Evolutionary conservation across 176 grass and related monocot genomes (phyloP).

Genomic region (Dendrocalamus sinicus): DNA sequence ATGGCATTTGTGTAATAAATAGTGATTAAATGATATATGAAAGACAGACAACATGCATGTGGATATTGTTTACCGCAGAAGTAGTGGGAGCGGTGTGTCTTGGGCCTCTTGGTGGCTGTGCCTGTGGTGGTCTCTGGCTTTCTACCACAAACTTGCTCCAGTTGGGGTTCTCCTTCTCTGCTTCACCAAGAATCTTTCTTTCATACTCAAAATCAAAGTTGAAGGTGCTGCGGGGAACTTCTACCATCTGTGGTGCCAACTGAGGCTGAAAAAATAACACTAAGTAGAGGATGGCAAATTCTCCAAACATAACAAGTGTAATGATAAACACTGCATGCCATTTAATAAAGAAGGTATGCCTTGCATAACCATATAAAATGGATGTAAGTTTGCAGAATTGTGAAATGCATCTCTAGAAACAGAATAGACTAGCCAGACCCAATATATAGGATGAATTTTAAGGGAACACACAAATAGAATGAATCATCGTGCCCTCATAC

Average conservation of each 20-base stretch:
- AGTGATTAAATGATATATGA: neutral
- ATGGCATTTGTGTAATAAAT: neutral
- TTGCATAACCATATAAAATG: constrained; percentile 2
- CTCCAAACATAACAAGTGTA: neutral
- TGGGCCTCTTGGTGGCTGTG: constrained; percentile 44
- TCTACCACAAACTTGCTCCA: constrained; percentile 75
- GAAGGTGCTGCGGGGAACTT: constrained; percentile 79
- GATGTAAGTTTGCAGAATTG: constrained; percentile 1
- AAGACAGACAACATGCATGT: neutral
- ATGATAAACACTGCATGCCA: neutral
- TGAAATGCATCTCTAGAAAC: constrained; percentile 17
- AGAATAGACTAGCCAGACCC: neutral
- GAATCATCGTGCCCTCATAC: neutral
- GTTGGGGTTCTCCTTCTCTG: constrained; percentile 87
- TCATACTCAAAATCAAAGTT: constrained; percentile 88
- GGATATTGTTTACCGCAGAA: constrained; percentile 36
- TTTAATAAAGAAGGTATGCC: neutral
- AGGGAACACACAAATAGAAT: neutral
- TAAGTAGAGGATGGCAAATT: neutral
- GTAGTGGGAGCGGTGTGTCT: constrained; percentile 38
- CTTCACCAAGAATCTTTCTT: constrained; percentile 86
- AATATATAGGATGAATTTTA: neutral
- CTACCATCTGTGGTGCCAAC: constrained; percentile 63
- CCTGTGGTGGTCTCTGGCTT: constrained; percentile 48
- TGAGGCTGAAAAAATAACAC: constrained; percentile 69